These are phyloP conservation scores for Pilaira anomala DNA, from an alignment of 192 early-diverging fungal species.

Conservation along the genomic window DNA sequence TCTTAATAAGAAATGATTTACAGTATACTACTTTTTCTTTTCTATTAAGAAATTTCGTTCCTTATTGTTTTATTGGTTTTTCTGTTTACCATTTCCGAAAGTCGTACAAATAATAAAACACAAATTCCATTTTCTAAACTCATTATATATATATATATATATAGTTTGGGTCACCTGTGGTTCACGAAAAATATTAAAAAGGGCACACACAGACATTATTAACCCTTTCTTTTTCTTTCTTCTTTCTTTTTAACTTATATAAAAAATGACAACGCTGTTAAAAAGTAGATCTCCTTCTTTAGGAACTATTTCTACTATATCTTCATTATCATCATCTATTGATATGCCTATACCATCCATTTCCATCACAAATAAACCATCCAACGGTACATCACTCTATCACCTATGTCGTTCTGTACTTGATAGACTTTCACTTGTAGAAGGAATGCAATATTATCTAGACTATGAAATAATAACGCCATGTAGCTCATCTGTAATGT, in stretches of 20 bases:
- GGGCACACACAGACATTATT: no score
- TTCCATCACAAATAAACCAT: constrained; percentile 36
- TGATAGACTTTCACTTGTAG: constrained; percentile 68
- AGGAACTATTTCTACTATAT: neutral
- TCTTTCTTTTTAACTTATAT: neutral
- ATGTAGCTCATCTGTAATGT: constrained; percentile 9
- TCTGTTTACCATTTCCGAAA: neutral
- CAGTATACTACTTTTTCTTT: neutral
- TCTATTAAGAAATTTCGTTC: constrained; percentile 1
- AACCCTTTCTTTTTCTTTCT: neutral
- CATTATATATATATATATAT: no score
- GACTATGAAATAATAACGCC: constrained; percentile 37
- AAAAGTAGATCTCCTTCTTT: neutral
- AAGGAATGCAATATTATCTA: constrained; percentile 65
- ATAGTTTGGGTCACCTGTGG: neutral
- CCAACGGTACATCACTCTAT: constrained; percentile 57
- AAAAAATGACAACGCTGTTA: neutral
- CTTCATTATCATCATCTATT: constrained; percentile 8
- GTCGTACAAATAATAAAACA: constrained; percentile 1
- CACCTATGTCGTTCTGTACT: constrained; percentile 67
- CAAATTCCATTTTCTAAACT: neutral
- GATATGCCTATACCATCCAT: constrained; percentile 32
- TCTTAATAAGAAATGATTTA: constrained; percentile 17
- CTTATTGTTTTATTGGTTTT: constrained; percentile 13
- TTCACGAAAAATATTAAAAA: neutral